Evolutionary conservation across 176 grass and related monocot genomes (phyloP).

Genomic region (Musa acuminata): DNA sequence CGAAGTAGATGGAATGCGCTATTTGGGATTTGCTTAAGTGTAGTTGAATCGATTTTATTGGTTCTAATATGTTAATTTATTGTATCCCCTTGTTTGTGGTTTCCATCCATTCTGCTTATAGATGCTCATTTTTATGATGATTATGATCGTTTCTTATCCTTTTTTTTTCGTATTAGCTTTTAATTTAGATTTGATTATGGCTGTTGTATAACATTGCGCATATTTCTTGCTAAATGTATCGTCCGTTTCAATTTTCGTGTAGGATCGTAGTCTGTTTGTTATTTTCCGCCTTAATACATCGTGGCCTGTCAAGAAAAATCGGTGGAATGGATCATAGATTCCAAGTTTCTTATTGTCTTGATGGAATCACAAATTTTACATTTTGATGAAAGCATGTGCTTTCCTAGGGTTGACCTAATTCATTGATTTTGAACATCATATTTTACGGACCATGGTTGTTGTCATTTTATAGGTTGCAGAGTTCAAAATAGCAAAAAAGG

Average conservation of each 20-base stretch:
- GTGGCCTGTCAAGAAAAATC: neutral
- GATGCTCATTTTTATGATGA: too few species aligned
- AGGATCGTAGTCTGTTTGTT: neutral
- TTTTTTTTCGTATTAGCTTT: neutral
- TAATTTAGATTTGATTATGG: neutral
- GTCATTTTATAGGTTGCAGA: too few species aligned
- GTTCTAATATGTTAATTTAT: too few species aligned
- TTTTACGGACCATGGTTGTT: too few species aligned
- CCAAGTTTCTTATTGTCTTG: neutral
- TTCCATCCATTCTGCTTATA: too few species aligned
- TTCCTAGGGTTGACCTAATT: neutral
- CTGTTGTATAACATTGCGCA: neutral
- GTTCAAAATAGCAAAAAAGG: too few species aligned
- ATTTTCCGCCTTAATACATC: neutral
- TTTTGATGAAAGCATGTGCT: neutral
- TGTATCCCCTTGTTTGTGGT: too few species aligned
- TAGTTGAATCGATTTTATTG: too few species aligned
- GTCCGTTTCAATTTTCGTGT: neutral
- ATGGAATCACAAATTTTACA: neutral
- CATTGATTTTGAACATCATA: neutral
- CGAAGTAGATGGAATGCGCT: too few species aligned
- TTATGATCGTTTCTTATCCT: too few species aligned
- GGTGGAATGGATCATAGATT: neutral
- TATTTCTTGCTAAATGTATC: neutral
- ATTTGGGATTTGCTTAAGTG: too few species aligned